These are phyloP conservation scores for Botrytis sinoallii DNA, from an alignment of 2,329 filamentous ascomycete species.

Conservation along the genomic window DNA sequence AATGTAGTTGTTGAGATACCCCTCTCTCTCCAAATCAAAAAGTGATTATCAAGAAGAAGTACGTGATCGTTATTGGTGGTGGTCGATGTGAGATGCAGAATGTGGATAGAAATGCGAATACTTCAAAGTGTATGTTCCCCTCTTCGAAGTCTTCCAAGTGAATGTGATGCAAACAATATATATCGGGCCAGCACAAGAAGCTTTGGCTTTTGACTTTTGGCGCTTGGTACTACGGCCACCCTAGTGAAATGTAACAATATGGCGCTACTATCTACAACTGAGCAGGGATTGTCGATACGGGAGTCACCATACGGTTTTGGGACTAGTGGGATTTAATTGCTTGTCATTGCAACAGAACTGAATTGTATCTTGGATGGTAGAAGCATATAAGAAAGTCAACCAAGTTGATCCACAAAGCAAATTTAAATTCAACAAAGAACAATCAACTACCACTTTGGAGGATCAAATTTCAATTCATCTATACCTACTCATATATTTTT, in stretches of 20 bases:
- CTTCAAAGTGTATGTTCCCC: background rate
- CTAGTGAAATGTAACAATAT: background rate
- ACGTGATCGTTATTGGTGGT: background rate
- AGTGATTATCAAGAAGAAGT: background rate
- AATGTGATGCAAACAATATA: background rate
- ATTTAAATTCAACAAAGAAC: slow-evolving; percentile 1
- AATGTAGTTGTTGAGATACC: background rate
- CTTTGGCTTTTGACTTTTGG: background rate
- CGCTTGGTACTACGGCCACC: background rate
- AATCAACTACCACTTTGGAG: background rate
- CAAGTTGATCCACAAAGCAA: slow-evolving; percentile 16
- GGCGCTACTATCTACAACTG: background rate
- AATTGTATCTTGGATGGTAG: slow-evolving; percentile 1
- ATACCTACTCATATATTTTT: background rate
- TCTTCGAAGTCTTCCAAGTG: background rate
- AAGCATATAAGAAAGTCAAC: slow-evolving; percentile 8
- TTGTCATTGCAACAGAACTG: background rate
- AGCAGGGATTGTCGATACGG: background rate
- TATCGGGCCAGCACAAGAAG: background rate
- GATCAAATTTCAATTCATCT: background rate
- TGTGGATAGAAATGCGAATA: background rate
- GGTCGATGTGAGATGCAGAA: background rate
- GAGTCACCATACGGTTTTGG: background rate
- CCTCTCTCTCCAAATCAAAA: background rate
- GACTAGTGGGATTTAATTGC: background rate